Base-by-base conservation (phyloP, 2,329 filamentous ascomycete species). In the Ophiocordyceps camponoti-leonardi region DNA sequence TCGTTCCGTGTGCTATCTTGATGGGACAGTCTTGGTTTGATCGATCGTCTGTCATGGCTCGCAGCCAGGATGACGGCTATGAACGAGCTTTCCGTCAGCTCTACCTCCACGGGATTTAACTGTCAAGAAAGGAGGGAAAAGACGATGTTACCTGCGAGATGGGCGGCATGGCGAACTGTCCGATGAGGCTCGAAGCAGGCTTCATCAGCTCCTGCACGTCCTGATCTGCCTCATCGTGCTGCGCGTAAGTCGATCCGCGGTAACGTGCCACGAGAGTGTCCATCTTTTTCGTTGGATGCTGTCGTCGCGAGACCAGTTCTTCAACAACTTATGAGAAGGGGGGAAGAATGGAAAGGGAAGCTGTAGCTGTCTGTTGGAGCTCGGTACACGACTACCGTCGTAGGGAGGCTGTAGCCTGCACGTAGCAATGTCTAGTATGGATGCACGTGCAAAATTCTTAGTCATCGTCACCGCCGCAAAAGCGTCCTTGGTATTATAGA, bases 1-100 rank as follows among this genome's bases (percentile, higher is more conserved):
- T 98, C 50, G 92, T 98, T 61, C 92, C 92, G 77, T 98, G 92
- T 52, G 92, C 92, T 58, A 98, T 88, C 77, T 98, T 98, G 77
- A 98, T 98, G 56, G 92, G 92, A 67, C 88, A 95, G 67, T 84
- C 79, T 49, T 92, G 87, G 73, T 98, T 98, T 57, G 87, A 81
- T 66, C 88, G 81, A 76, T 98, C 92, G 71, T 98, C 92, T 55
- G 92, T 96, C 66, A 86, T 86, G 56, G 92, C 86, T 62, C 92
- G 88, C 59, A 98, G 86, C 83, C 92, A 98, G 58, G 86, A 79
- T 52, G 87, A 84, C 55, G 86, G 84, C 85, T 94, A 61, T 13
- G 10, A 12, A 23, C 18, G 8, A 11, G 3, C n/a, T 14, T 16
- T 11, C 33, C 12, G 33, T 28, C 23, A 39, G 19, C 33, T 10